Percentiles rank a stretch among this genome's conserved stretches.
Evolutionary conservation across 495 filamentous ascomycete genomes (phyloP).

Genomic region (Penicillium herquei): DNA sequence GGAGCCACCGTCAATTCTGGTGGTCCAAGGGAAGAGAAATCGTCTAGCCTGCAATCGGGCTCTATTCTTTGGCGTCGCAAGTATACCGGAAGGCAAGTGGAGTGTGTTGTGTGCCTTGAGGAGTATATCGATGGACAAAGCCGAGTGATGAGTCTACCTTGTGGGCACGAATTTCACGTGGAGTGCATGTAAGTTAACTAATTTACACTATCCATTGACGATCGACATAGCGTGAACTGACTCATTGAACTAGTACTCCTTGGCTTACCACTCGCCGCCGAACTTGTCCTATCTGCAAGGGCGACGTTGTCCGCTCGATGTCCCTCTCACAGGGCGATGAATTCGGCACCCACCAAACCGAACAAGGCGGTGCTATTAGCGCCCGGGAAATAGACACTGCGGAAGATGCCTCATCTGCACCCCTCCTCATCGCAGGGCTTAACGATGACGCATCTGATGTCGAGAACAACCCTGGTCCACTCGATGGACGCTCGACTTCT

Average conservation of each 20-base stretch:
- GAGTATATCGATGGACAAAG: slow-evolving; percentile 96
- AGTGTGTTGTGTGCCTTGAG: slow-evolving; percentile 97
- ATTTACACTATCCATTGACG: neutral
- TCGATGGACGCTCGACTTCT: slow-evolving; percentile 38
- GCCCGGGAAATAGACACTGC: slow-evolving; percentile 14
- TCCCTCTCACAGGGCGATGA: slow-evolving; percentile 42
- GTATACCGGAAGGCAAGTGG: slow-evolving; percentile 82
- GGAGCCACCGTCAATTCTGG: slow-evolving; percentile 43
- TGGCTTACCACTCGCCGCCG: slow-evolving; percentile 93
- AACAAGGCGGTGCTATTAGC: slow-evolving; percentile 40
- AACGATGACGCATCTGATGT: slow-evolving; percentile 37
- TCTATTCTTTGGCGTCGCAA: slow-evolving; percentile 67
- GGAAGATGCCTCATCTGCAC: slow-evolving; percentile 47
- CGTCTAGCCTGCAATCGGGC: slow-evolving; percentile 49
- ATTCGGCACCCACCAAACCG: slow-evolving; percentile 40
- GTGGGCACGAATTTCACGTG: slow-evolving; percentile 95
- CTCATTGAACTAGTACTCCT: slow-evolving; percentile 65
- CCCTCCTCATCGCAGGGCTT: slow-evolving; percentile 40
- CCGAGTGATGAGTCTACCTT: slow-evolving; percentile 95
- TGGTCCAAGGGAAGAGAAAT: slow-evolving; percentile 31
- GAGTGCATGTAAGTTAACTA: slow-evolving; percentile 96
- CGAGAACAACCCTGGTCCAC: slow-evolving; percentile 42
- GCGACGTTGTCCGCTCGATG: slow-evolving; percentile 79
- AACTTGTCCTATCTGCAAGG: slow-evolving; percentile 97
- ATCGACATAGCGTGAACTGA: neutral